phyloP scores from a whole-genome alignment of 2,329 filamentous ascomycete genomes.

The Onygenales sp. region DNA sequence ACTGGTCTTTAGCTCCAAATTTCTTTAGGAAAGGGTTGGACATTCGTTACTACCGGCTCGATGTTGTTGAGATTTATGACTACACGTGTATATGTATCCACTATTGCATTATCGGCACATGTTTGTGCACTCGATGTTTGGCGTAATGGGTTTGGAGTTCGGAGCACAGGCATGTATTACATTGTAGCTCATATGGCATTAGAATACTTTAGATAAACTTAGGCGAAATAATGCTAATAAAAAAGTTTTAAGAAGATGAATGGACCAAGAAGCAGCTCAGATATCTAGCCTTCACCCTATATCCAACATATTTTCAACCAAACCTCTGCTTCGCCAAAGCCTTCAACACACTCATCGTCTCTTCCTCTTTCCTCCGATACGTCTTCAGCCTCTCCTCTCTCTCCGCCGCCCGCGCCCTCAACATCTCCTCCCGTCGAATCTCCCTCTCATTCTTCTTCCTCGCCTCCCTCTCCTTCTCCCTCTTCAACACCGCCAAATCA shows the following conservation, averaged over 20 bases:
- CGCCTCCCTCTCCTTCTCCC: slow-evolving; percentile 54
- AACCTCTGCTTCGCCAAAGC: slow-evolving; percentile 71
- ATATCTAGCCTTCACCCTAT: too few species aligned
- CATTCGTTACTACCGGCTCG: background rate
- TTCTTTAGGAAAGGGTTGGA: background rate
- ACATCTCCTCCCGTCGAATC: slow-evolving; percentile 68
- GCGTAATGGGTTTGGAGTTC: background rate
- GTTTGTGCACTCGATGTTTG: background rate
- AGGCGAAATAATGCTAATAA: background rate
- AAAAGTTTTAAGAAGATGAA: background rate
- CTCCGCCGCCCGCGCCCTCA: slow-evolving; percentile 66
- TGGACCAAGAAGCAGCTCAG: background rate
- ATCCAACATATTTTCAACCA: slow-evolving; percentile 38
- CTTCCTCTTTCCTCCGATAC: slow-evolving; percentile 68
- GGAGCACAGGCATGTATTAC: background rate
- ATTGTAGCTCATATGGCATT: background rate
- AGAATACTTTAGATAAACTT: background rate
- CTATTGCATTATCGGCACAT: background rate
- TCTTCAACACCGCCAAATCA: slow-evolving; percentile 53
- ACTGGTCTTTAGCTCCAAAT: background rate
- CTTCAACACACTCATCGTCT: slow-evolving; percentile 72
- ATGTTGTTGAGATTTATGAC: slow-evolving; percentile 1
- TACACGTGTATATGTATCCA: slow-evolving; percentile 2
- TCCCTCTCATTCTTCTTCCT: slow-evolving; percentile 76
- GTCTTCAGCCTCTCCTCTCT: slow-evolving; percentile 64